Base-by-base conservation (phyloP, 2,329 filamentous ascomycete species). In the Curvularia eragrostidis region DNA sequence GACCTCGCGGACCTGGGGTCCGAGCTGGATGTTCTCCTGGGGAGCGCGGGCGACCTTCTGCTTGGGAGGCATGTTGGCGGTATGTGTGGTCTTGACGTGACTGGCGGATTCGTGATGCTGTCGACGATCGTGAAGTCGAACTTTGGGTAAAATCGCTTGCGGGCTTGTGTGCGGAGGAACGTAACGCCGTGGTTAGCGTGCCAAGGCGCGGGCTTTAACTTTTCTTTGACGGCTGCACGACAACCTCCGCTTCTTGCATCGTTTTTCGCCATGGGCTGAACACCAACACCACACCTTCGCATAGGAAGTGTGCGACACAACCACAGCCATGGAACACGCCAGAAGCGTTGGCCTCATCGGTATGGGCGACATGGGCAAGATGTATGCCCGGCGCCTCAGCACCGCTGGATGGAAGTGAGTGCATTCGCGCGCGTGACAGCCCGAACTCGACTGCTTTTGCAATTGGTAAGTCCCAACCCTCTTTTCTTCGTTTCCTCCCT, bases 291-390 rank as follows among this genome's bases (percentile, higher is more conserved):
- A 59, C 59, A 67, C 50, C 60, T 63, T 54, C 63, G 63, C 63
- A 65, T 50, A 60, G 54, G 30, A 62, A 62, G 60, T 61, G 65
- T 67, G 65, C 56, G 59, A 61, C 26, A 52, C 44, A 52, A 72
- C 68, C 81, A 56, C 56, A 64, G 71, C 21, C 34, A 81, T 86
- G 88, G 86, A 89, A 68, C 83, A 85, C 24, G 62, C 60, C 72
- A 91, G 91, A 75, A 87, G 89, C 62, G 86, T 99, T 67, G 95
- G 95, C 67, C 90, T 99, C 74, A 99, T 99, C 76, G 95, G 95
- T 60, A 97, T 99, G 93, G 95, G 95, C 65, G 94, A 97, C 74
- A 99, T 99, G 95, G 95, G 95, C 73, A 96, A 90, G 85, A 96
- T 99, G 92, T 99, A 99, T 79, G 91, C 95, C 73, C 87, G 90